Evolutionary conservation across 2,329 filamentous ascomycete species (phyloP).

Genomic region (Neopestalotiopsis clavispora): DNA sequence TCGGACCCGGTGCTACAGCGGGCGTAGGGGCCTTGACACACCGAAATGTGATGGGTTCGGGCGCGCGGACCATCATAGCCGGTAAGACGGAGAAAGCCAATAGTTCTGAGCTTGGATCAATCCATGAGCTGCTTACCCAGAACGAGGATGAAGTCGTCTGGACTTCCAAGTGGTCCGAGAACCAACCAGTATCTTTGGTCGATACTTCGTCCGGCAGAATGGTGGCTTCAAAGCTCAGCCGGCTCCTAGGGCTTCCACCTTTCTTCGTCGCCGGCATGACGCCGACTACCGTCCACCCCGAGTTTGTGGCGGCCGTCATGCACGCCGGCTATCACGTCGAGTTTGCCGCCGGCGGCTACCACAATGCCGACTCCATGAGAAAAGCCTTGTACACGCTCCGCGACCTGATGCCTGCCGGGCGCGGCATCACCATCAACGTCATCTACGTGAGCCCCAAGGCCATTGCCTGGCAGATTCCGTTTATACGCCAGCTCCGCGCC

Average conservation of each 20-base stretch:
- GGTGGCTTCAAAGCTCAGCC: conserved; percentile 41
- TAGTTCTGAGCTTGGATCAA: conserved; percentile 27
- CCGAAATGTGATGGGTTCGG: conserved; percentile 35
- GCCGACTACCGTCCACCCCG: conserved; percentile 49
- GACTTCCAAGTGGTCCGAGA: conserved; percentile 25
- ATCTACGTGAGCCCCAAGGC: conserved; percentile 59
- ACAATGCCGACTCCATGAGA: conserved; percentile 47
- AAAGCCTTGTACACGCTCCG: conserved; percentile 51
- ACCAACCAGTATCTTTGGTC: conserved; percentile 26
- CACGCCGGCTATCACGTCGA: conserved; percentile 49
- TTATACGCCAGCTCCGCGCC: conserved; percentile 50
- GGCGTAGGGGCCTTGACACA: conserved; percentile 35
- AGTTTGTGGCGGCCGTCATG: conserved; percentile 58
- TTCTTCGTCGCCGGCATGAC: conserved; percentile 55
- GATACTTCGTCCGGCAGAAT: conserved; percentile 25
- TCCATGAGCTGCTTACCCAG: conserved; percentile 54
- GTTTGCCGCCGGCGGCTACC: conserved; percentile 52
- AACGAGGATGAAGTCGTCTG: conserved; percentile 66
- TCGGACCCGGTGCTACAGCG: conserved; percentile 35
- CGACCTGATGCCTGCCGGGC: conserved; percentile 47
- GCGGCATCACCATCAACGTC: conserved; percentile 56
- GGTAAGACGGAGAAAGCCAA: conserved; percentile 25
- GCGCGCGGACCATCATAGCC: conserved; percentile 34
- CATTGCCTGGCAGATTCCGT: conserved; percentile 57
- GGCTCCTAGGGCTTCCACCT: conserved; percentile 49